These are phyloP conservation scores for Termitomyces sp. DNA, from an alignment of 768 basidiomycete species.

Conservation along the genomic window DNA sequence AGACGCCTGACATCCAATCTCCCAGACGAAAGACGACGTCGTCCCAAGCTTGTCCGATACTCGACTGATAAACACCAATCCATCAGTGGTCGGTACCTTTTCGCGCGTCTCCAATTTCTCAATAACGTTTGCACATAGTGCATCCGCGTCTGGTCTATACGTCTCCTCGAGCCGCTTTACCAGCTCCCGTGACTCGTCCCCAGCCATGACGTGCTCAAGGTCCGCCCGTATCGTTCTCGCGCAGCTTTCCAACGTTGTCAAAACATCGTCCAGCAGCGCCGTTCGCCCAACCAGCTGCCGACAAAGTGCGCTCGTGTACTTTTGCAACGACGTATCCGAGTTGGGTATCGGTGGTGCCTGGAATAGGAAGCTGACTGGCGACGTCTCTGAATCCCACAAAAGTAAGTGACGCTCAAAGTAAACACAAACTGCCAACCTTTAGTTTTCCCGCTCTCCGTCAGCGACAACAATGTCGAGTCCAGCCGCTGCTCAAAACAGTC, in stretches of 20 bases:
- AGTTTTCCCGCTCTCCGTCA: constrained; percentile 21
- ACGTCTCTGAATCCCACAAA: constrained; percentile 33
- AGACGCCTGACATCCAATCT: constrained; percentile 36
- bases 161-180: constrained; percentile 32
- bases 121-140: constrained; percentile 35
- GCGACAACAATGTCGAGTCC: constrained; percentile 27
- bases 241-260: constrained; percentile 54
- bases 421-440: constrained; percentile 16
- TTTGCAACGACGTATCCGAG: constrained; percentile 46
- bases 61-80: constrained; percentile 43
- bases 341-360: constrained; percentile 42
- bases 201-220: constrained; percentile 37
- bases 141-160: constrained; percentile 48
- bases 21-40: constrained; percentile 35
- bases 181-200: constrained; percentile 38
- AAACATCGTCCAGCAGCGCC: constrained; percentile 49
- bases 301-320: constrained; percentile 55
- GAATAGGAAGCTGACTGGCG: constrained; percentile 54
- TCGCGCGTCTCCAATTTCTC: constrained; percentile 27
- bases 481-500: constrained; percentile 41
- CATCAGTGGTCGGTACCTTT: constrained; percentile 21
- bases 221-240: constrained; percentile 57
- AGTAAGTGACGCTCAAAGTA: neutral
- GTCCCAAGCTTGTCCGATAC: constrained; percentile 42
- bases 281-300: constrained; percentile 65